Percentiles rank a stretch among this genome's conserved stretches.
phyloP scores from a whole-genome alignment of 1,284 basidiomycete genomes.

The Sanghuangporus baumii region DNA sequence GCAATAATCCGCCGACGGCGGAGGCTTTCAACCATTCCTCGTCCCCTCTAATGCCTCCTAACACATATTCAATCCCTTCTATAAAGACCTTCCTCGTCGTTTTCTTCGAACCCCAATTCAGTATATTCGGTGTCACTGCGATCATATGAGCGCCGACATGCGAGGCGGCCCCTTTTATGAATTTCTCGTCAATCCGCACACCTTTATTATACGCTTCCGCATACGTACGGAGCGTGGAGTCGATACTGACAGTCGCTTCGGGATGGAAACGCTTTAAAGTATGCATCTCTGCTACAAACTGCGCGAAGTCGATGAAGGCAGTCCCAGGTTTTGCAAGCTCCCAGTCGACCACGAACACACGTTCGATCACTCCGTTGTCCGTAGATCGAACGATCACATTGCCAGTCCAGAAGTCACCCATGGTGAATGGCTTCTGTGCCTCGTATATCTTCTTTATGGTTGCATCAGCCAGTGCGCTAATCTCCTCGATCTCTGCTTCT shows the following conservation, averaged over 20 bases:
- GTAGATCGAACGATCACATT: slow-evolving; percentile 42
- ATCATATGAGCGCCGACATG: slow-evolving; percentile 49
- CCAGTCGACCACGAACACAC: slow-evolving; percentile 54
- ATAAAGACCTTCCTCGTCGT: slow-evolving; percentile 40
- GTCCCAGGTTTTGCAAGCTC: slow-evolving; percentile 48
- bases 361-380: slow-evolving; percentile 18
- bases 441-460: slow-evolving; percentile 33
- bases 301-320: slow-evolving; percentile 49
- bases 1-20: background rate
- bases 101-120: slow-evolving; percentile 39
- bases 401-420: slow-evolving; percentile 68
- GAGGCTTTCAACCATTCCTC: slow-evolving; percentile 27
- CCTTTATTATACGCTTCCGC: slow-evolving; percentile 35
- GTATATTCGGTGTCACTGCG: slow-evolving; percentile 36
- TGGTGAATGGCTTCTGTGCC: slow-evolving; percentile 29
- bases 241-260: slow-evolving; percentile 27
- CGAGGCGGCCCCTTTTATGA: slow-evolving; percentile 29
- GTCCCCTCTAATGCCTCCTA: slow-evolving; percentile 31
- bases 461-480: slow-evolving; percentile 32
- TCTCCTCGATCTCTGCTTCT: slow-evolving; percentile 31
- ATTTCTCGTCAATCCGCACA: slow-evolving; percentile 18
- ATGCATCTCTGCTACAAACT: slow-evolving; percentile 54
- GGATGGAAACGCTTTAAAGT: slow-evolving; percentile 40
- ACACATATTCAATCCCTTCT: slow-evolving; percentile 40
- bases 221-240: slow-evolving; percentile 34